These are phyloP conservation scores for Tulasnella calospora DNA, from an alignment of 768 basidiomycete species.

Conservation along the genomic window DNA sequence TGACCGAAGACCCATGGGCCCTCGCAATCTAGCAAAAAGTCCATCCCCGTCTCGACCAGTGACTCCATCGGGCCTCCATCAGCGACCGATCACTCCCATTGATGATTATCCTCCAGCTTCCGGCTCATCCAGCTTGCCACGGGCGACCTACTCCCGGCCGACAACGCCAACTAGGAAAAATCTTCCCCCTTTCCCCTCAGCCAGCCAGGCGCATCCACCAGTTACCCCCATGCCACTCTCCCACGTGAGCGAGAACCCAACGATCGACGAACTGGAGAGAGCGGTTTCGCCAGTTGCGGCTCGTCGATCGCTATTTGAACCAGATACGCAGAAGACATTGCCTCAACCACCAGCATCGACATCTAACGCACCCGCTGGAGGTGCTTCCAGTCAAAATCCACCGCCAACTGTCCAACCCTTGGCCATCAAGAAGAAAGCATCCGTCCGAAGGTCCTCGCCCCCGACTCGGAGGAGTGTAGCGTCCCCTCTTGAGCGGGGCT, in stretches of 20 bases:
- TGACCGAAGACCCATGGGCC: conserved; percentile 57
- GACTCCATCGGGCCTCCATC: background rate
- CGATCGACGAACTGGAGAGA: conserved; percentile 14
- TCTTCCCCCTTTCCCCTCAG: conserved; percentile 29
- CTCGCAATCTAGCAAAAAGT: conserved; percentile 54
- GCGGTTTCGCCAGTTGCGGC: conserved; percentile 12
- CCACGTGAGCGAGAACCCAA: conserved; percentile 10
- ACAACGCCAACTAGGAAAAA: conserved; percentile 6
- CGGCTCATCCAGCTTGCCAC: background rate
- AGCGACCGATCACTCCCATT: conserved; percentile 1
- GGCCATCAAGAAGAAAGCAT: conserved; percentile 80
- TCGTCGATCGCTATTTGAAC: background rate
- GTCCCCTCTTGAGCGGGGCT: conserved; percentile 8
- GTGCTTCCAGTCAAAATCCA: conserved; percentile 26
- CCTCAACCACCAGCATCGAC: background rate
- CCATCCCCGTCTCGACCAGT: background rate
- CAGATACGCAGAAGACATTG: background rate
- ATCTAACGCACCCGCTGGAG: background rate
- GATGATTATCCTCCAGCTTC: background rate
- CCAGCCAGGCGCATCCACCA: conserved; percentile 33
- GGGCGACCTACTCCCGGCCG: background rate
- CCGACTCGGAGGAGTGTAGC: conserved; percentile 5
- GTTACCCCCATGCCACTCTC: conserved; percentile 50
- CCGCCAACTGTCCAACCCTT: conserved; percentile 62
- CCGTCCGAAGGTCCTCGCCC: conserved; percentile 37